Evolutionary conservation across 108 stramenopile species (phyloP).

Genomic region (Nannochloropsis salina): DNA sequence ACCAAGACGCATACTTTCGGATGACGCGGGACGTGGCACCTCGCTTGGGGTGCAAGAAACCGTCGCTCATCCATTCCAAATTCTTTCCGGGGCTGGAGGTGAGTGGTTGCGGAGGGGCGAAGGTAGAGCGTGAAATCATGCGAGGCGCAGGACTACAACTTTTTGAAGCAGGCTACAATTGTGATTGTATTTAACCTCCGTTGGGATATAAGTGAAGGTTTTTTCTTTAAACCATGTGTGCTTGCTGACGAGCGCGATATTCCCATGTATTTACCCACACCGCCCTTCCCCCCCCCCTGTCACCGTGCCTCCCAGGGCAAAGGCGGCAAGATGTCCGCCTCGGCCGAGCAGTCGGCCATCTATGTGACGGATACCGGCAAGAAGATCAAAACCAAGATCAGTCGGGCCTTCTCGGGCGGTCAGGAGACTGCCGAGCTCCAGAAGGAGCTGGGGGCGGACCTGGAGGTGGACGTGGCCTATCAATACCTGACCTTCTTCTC

Average conservation of each 20-base stretch:
- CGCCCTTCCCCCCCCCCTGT: background rate
- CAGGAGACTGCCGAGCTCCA: slow-evolving; percentile 85
- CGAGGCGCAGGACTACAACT: too few species aligned
- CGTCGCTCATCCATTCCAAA: slow-evolving; percentile 92
- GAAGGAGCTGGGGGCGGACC: slow-evolving; percentile 82
- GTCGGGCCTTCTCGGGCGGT: slow-evolving; percentile 84
- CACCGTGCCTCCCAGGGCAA: background rate
- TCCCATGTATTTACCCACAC: background rate
- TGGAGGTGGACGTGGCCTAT: slow-evolving; percentile 87
- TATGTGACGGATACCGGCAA: slow-evolving; percentile 90
- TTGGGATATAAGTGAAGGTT: background rate
- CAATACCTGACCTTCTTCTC: slow-evolving; percentile 96
- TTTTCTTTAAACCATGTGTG: too few species aligned
- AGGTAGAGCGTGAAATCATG: too few species aligned
- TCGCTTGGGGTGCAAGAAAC: slow-evolving; percentile 67
- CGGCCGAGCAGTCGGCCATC: slow-evolving; percentile 75
- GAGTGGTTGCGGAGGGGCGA: background rate
- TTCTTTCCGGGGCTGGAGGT: slow-evolving; percentile 95
- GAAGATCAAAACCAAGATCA: slow-evolving; percentile 67
- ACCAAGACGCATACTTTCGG: slow-evolving; percentile 98
- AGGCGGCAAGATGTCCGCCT: slow-evolving; percentile 84
- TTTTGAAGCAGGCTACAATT: too few species aligned
- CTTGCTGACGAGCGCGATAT: too few species aligned
- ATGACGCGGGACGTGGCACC: slow-evolving; percentile 96
- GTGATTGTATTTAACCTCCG: background rate